Percentiles rank a stretch among this genome's conserved stretches.
phyloP scores from a whole-genome alignment of 2,329 filamentous ascomycete genomes.

The Xylariaceae sp. region DNA sequence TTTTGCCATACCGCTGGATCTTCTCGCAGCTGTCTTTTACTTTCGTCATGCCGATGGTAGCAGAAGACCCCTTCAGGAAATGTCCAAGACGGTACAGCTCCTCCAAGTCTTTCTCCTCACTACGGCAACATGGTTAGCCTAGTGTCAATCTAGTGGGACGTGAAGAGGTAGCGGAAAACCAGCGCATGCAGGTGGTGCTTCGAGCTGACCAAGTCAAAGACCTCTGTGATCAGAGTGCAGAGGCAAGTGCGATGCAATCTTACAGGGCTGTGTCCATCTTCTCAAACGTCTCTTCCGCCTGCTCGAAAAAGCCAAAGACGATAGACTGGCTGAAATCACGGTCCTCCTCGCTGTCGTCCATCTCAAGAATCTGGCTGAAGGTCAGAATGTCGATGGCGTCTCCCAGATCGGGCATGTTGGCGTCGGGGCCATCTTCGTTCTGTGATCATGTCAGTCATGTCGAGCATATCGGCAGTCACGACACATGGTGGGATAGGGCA shows the following conservation, averaged over 20 bases:
- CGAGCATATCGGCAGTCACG: no score
- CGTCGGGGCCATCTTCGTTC: conserved; percentile 45
- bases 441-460: conserved; percentile 23
- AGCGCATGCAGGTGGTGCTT: conserved; percentile 5
- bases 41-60: conserved; percentile 85
- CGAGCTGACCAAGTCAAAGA: background rate
- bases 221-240: conserved; percentile 4
- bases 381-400: conserved; percentile 75
- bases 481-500: background rate
- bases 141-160: background rate
- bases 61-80: conserved; percentile 95
- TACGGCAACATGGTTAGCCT: conserved; percentile 34
- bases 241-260: conserved; percentile 35
- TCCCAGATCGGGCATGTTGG: conserved; percentile 58
- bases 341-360: conserved; percentile 88
- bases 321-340: conserved; percentile 85
- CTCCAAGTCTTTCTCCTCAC: conserved; percentile 63
- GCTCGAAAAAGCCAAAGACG: conserved; percentile 88
- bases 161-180: background rate
- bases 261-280: conserved; percentile 84
- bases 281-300: conserved; percentile 79
- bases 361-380: conserved; percentile 94
- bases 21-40: conserved; percentile 93
- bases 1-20: conserved; percentile 87
- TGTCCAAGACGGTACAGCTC: conserved; percentile 81